These are phyloP conservation scores for Zanthoxylum bungeanum DNA, from an alignment of 345 rosid genomes.

Conservation along the genomic window DNA sequence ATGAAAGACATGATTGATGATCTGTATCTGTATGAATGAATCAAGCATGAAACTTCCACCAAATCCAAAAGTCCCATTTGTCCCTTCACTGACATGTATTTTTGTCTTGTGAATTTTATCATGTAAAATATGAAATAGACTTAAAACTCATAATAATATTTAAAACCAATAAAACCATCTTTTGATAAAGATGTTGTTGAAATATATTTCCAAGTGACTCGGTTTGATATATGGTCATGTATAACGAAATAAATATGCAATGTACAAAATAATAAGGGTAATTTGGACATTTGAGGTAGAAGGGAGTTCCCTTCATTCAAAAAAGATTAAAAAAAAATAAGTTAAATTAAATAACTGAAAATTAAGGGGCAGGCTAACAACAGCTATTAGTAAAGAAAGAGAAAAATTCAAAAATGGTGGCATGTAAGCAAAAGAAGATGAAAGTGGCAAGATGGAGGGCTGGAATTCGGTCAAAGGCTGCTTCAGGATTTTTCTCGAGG, in stretches of 20 bases:
- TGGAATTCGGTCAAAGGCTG: conserved; percentile 58
- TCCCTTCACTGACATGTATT: not conserved
- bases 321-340: not conserved
- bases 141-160: not conserved
- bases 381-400: not conserved
- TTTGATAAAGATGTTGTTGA: too few relatives aligned
- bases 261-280: conserved; percentile 6
- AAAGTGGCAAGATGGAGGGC: conserved; percentile 34
- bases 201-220: too few relatives aligned
- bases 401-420: not conserved
- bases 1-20: not conserved
- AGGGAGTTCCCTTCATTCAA: conserved; percentile 6
- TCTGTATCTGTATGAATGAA: conserved; percentile 4
- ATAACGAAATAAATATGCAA: too few relatives aligned
- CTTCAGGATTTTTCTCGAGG: not conserved
- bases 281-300: not conserved
- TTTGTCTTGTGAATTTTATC: not conserved
- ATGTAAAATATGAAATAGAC: not conserved
- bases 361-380: too few relatives aligned
- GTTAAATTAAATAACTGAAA: not conserved
- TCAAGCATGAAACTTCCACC: too few relatives aligned
- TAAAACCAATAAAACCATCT: too few relatives aligned
- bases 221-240: too few relatives aligned
- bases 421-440: not conserved
- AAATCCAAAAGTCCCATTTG: not conserved